phyloP scores from a whole-genome alignment of 164 flowering plant species.

The Vitis cinerea region DNA sequence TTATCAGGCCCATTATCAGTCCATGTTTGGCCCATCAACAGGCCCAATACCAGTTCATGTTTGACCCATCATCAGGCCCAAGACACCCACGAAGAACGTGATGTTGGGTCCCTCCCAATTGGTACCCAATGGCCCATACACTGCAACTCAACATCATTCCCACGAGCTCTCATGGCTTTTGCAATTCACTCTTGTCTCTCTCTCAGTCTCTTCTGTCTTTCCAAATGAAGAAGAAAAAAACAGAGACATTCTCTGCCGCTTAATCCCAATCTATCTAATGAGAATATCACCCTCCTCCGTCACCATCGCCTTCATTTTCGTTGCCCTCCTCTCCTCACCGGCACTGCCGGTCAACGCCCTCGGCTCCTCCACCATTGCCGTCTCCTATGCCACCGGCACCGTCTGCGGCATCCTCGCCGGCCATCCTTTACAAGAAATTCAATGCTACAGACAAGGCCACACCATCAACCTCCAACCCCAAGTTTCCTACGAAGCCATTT shows the following conservation, averaged over 20 bases:
- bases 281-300: slow-evolving; percentile 6
- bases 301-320: slow-evolving; percentile 9
- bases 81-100: no score
- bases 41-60: no score
- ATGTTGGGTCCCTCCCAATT: no score
- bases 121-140: no score
- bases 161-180: no score
- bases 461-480: slow-evolving; percentile 25
- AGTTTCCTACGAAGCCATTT: slow-evolving; percentile 46
- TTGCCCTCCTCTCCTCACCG: slow-evolving; percentile 8
- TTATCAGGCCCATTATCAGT: no score
- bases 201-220: not conserved
- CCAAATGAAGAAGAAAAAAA: slow-evolving; percentile 19
- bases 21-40: no score
- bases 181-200: slow-evolving; percentile 1
- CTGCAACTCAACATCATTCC: no score
- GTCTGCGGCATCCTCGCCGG: slow-evolving; percentile 65
- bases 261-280: slow-evolving; percentile 21
- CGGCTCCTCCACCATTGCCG: slow-evolving; percentile 55
- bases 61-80: no score
- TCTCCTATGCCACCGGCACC: slow-evolving; percentile 37
- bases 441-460: slow-evolving; percentile 36
- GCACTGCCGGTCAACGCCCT: slow-evolving; percentile 20
- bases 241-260: not conserved
- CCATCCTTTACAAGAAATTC: slow-evolving; percentile 34